These are phyloP conservation scores for Waltergamsia citrina DNA, from an alignment of 2,329 filamentous ascomycete genomes.

Conservation along the genomic window DNA sequence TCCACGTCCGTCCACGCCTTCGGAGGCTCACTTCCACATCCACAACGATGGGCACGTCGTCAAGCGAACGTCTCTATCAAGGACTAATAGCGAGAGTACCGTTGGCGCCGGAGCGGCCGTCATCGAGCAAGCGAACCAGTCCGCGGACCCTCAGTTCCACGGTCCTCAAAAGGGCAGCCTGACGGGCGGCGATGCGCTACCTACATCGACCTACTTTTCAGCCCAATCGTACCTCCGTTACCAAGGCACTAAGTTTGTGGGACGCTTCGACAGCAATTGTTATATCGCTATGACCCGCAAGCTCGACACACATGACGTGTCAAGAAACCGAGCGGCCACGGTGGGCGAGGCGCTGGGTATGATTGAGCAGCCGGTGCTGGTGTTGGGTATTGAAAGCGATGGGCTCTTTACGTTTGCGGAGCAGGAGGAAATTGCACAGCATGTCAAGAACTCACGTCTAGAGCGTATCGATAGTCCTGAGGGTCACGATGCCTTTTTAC, in stretches of 20 bases:
- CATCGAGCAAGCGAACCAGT: constrained; percentile 8
- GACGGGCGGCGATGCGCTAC: constrained; percentile 38
- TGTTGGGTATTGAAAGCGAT: constrained; percentile 91
- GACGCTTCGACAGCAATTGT: constrained; percentile 95
- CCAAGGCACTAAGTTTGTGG: constrained; percentile 93
- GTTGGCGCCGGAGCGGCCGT: constrained; percentile 13
- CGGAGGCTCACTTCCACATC: constrained; percentile 67
- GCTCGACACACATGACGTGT: constrained; percentile 93
- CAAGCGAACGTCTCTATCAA: constrained; percentile 41
- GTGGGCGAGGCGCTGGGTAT: constrained; percentile 68
- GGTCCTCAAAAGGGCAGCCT: constrained; percentile 45
- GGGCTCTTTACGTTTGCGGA: constrained; percentile 96
- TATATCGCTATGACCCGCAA: constrained; percentile 99
- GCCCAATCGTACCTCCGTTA: constrained; percentile 96
- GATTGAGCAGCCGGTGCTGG: constrained; percentile 82
- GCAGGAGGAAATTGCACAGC: constrained; percentile 80
- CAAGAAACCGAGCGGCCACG: constrained; percentile 58
- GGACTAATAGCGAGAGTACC: constrained; percentile 28
- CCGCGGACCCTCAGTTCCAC: constrained; percentile 57
- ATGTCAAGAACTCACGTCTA: constrained; percentile 68
- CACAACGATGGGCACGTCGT: constrained; percentile 74
- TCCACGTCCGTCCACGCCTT: constrained; percentile 49
- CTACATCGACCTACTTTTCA: constrained; percentile 84
- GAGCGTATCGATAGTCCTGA: constrained; percentile 89
- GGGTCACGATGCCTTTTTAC: constrained; percentile 89